Evolutionary conservation across 345 rosid species (phyloP), one percentile per base, ranked within the genome.

Genomic region (Linum trigynum): DNA sequence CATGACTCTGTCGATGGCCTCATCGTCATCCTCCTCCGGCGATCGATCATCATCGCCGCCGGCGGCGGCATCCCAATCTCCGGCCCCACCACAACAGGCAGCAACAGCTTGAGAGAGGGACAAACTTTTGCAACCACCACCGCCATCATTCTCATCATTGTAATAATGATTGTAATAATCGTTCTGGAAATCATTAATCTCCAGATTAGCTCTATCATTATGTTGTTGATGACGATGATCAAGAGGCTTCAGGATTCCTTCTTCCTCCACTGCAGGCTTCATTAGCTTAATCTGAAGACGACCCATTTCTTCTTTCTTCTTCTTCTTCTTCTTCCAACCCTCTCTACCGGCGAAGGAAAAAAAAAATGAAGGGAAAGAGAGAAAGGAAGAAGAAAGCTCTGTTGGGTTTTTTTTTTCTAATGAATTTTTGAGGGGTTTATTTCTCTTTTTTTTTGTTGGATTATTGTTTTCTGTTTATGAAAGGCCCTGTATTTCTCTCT

Each of bases 1-100:
- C 12, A 68, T 32, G 50, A 64, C 36, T n/a, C 73, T 68, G 32
- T 73, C 61, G 17, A 48, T 38, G 38, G 73, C 72, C 15, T 71
- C 73, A 4, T 42, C 39, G 7, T 36, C 42, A 12, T 67, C 42
- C 9, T 67, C 65, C 7, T 61, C 37, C 5, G 40, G 40, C 63
- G 68, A 55, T 35, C 48, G 38, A 32, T 43, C 55, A 11, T 37
- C 35, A 7, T 56, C 59, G 35, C 4, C 59, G 50, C 3, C 59
- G 35, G 35, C 59, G 50, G 50, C 50, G 50, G 50, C 50, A 11
- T 43, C 53, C 53, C 53, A 48, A 48, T 48, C 53, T 9, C 14
- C 32, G 32, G 32, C 32, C 32, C 32, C 32, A 23, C 53, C 53
- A 48, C 9, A 48, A 9, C 53, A 23, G 53, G 53, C 11, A 48